Conservation (phyloP, 257 asterid genomes). For the Ballota nigra region DNA sequence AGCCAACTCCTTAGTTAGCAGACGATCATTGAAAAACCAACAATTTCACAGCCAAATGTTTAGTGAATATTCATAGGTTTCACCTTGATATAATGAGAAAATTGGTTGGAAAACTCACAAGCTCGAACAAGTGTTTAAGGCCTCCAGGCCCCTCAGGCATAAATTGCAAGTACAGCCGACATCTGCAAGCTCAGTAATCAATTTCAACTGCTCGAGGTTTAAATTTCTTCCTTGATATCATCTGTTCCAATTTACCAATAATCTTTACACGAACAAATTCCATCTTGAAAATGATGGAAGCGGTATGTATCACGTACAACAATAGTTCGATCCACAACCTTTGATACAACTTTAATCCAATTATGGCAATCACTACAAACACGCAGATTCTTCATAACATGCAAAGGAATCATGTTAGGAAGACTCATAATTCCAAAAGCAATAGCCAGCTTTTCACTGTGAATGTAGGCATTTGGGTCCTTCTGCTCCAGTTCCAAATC, state of each 20-base stretch:
- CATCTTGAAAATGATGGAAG: slow-evolving; percentile 81
- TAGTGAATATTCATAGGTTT: slow-evolving; percentile 57
- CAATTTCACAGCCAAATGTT: no score
- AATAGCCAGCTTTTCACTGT: slow-evolving; percentile 85
- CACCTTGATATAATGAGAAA: slow-evolving; percentile 30
- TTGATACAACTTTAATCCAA: slow-evolving; percentile 67
- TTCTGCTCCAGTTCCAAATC: slow-evolving; percentile 67
- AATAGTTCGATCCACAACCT: slow-evolving; percentile 49
- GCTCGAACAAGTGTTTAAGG: slow-evolving; percentile 58
- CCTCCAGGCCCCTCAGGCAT: slow-evolving; percentile 64
- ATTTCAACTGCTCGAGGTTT: slow-evolving; percentile 68
- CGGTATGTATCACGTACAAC: slow-evolving; percentile 80
- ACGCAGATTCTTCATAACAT: slow-evolving; percentile 85
- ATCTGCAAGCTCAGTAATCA: slow-evolving; percentile 43
- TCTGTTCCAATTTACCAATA: slow-evolving; percentile 53
- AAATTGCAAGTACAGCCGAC: slow-evolving; percentile 52
- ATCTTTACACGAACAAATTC: slow-evolving; percentile 75
- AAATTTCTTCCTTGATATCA: slow-evolving; percentile 22
- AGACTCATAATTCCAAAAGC: slow-evolving; percentile 69
- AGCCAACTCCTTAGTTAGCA: no score
- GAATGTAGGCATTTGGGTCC: slow-evolving; percentile 55
- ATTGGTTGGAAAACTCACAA: slow-evolving; percentile 37
- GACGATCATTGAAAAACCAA: no score
- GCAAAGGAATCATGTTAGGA: slow-evolving; percentile 50
- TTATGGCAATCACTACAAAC: slow-evolving; percentile 83